A percentile compares a stretch with the other conserved stretches of the same genome.
Conservation (phyloP, 768 basidiomycete genomes). For the Naganishia friedmannii region DNA sequence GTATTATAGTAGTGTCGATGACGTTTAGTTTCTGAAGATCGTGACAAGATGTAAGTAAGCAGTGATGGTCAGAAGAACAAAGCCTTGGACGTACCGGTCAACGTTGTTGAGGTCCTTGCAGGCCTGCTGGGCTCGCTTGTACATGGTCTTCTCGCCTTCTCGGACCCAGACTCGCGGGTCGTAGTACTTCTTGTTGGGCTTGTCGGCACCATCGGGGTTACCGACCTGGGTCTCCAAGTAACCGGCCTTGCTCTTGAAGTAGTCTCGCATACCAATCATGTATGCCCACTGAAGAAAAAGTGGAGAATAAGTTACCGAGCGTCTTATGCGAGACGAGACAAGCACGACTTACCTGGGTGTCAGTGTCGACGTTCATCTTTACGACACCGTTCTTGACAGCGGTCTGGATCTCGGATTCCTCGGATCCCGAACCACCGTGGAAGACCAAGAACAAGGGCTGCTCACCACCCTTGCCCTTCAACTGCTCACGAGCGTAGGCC, state of each 20-base stretch:
- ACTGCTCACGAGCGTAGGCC: slow-evolving; percentile 65
- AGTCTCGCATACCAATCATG: slow-evolving; percentile 83
- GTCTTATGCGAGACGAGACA: slow-evolving; percentile 16
- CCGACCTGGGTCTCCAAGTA: slow-evolving; percentile 90
- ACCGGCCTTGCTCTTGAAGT: slow-evolving; percentile 75
- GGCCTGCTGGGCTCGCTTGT: slow-evolving; percentile 84
- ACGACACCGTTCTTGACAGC: slow-evolving; percentile 90
- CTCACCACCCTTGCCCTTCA: slow-evolving; percentile 58
- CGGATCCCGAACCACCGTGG: slow-evolving; percentile 98
- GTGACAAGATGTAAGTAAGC: not conserved
- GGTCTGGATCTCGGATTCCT: slow-evolving; percentile 88
- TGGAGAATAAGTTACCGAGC: not conserved
- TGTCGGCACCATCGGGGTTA: slow-evolving; percentile 93
- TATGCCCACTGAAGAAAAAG: slow-evolving; percentile 80
- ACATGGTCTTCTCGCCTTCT: slow-evolving; percentile 92
- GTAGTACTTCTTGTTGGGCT: slow-evolving; percentile 91
- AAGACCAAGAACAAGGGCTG: slow-evolving; percentile 96
- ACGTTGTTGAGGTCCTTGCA: slow-evolving; percentile 73
- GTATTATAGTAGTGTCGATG: slow-evolving; percentile 12
- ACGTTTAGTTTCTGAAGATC: slow-evolving; percentile 10
- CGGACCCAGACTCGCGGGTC: slow-evolving; percentile 97
- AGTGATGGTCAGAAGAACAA: not conserved
- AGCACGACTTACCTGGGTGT: slow-evolving; percentile 29
- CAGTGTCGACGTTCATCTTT: slow-evolving; percentile 99
- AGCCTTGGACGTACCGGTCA: slow-evolving; percentile 35